A percentile compares a stretch with the other conserved stretches of the same genome.
These are phyloP conservation scores for Kappamyces sp. DNA, from an alignment of 192 early-diverging fungal species.

Conservation along the genomic window DNA sequence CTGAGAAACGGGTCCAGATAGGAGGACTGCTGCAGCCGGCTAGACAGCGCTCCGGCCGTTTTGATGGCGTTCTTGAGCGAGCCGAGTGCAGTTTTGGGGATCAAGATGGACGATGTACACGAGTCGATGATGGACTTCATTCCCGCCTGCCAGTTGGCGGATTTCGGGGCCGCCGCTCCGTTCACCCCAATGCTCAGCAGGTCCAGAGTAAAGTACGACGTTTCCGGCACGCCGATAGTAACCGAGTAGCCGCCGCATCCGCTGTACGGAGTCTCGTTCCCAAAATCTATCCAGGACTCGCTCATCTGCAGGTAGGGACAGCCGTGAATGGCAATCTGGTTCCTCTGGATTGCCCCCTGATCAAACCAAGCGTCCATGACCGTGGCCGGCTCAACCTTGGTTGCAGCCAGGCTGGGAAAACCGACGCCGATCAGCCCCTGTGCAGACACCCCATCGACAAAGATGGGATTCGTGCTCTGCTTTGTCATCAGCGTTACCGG, in stretches of 20 bases:
- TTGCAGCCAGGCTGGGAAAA: constrained; percentile 1
- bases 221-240: constrained; percentile 3
- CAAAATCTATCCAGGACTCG: too few species aligned
- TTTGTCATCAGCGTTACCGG: constrained; percentile 8
- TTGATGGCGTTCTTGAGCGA: neutral
- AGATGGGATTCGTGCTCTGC: constrained; percentile 3
- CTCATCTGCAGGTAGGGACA: too few species aligned
- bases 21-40: neutral
- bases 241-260: neutral
- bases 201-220: too few species aligned
- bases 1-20: constrained; percentile 2
- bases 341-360: neutral
- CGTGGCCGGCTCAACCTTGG: neutral
- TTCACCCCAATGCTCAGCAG: too few species aligned
- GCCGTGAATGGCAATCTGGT: too few species aligned
- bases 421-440: constrained; percentile 12
- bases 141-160: too few species aligned
- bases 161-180: too few species aligned
- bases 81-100: neutral
- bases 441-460: neutral
- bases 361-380: too few species aligned
- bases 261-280: too few species aligned
- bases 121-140: constrained; percentile 11
- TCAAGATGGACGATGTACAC: constrained; percentile 1
- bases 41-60: constrained; percentile 5